Percentiles rank a stretch among this genome's conserved stretches.
Conservation (phyloP, 129 eudicot genomes). For the Arctium minus region DNA sequence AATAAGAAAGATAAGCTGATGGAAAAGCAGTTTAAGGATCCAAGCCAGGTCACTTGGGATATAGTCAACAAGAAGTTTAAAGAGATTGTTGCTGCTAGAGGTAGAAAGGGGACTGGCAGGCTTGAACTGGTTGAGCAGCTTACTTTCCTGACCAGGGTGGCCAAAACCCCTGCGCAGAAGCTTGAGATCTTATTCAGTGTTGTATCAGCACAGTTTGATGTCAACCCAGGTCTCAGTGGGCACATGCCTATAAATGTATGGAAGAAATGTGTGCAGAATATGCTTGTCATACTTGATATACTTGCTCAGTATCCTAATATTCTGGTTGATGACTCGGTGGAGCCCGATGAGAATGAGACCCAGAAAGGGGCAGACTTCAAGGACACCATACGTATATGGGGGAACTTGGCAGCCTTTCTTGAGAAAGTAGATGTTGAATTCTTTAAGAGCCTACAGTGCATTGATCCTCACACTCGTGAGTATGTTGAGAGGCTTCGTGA, state of each 20-base stretch:
- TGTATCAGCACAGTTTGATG: slow-evolving; percentile 89
- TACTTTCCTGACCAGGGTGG: slow-evolving; percentile 61
- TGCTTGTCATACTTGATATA: slow-evolving; percentile 71
- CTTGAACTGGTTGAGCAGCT: slow-evolving; percentile 73
- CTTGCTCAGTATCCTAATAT: slow-evolving; percentile 62
- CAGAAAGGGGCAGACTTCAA: slow-evolving; percentile 66
- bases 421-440: slow-evolving; percentile 75
- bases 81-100: slow-evolving; percentile 68
- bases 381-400: slow-evolving; percentile 77
- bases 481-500: slow-evolving; percentile 87
- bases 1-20: slow-evolving; percentile 70
- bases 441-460: slow-evolving; percentile 75
- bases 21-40: slow-evolving; percentile 87
- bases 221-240: slow-evolving; percentile 70
- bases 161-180: slow-evolving; percentile 92
- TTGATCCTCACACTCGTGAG: slow-evolving; percentile 88
- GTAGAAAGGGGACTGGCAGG: slow-evolving; percentile 67
- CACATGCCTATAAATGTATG: slow-evolving; percentile 78
- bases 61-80: slow-evolving; percentile 76
- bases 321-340: slow-evolving; percentile 77
- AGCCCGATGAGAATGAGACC: slow-evolving; percentile 86
- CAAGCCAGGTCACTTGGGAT: slow-evolving; percentile 82
- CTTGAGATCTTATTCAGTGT: slow-evolving; percentile 79
- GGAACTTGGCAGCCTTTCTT: slow-evolving; percentile 77
- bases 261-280: slow-evolving; percentile 84